Evolutionary conservation across 108 stramenopile genomes (phyloP), one percentile per base, ranked within the genome.

Genomic region (Nitzschia sp.): DNA sequence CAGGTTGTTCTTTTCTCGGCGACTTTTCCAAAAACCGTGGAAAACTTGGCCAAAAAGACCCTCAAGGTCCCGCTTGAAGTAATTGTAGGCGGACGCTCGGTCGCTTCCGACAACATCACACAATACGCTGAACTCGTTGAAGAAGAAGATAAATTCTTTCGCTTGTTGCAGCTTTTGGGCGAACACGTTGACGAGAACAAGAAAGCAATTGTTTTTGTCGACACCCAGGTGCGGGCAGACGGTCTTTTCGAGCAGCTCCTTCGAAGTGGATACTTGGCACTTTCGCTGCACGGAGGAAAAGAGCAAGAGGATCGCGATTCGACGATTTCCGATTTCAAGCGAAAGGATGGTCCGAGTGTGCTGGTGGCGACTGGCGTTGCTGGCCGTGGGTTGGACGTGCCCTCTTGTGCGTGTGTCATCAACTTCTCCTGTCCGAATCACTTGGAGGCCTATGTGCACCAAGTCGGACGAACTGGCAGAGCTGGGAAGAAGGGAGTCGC

Each of bases 261-360:
- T 24, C 71, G 95, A 45, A 85, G 81, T 49, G 99, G 99, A 17
- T 99, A 99, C 71, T 69, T 90, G n/a, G 84, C 95, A 1, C 68
- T 98, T 48, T 91, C 97, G 29, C 82, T 99, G 38, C 99, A 99
- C 74, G 99, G 98, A 6, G 99, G 98, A 2, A 98, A 97, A 85
- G 99, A 99, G 56, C 99, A 99, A 79, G 93, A 95, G 63, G 99
- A 99, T 80, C 85, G 99, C 0, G 98, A 99, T 79, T 92, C 88
- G n/a, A 98, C 97, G 13, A 95, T 99, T 66, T 83, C 90, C 0
- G 99, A 99, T 68, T 99, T 99, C 80, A 98, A 98, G 83, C 72
- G 85, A 6, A 83, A 75, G 21, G 93, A 86, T 70, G 91, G 91
- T 9, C 86, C 90, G 6, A 79, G 82, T 65, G 80, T 99, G 3